Conservation (phyloP, 345 rosid species). For the Durio zibethinus region DNA sequence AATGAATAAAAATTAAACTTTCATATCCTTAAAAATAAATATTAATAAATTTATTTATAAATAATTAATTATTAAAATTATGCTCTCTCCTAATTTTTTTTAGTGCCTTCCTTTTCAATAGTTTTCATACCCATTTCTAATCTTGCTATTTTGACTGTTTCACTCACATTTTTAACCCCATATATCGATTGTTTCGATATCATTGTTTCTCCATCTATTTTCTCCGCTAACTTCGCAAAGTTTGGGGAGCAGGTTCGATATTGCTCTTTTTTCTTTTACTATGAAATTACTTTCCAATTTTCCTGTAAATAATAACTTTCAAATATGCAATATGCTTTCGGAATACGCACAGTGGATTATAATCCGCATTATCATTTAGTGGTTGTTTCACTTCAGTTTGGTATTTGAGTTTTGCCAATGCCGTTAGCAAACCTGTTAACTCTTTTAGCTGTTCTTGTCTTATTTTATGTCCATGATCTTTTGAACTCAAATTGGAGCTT, state of each 20-base stretch:
- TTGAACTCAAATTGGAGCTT: not conserved
- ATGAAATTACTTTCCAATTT: too few relatives aligned
- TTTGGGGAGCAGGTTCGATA: constrained; percentile 79
- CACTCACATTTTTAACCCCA: too few relatives aligned
- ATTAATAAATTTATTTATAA: too few relatives aligned
- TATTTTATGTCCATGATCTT: not conserved
- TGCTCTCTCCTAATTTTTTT: too few relatives aligned
- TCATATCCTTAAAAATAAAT: too few relatives aligned
- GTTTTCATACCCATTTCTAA: too few relatives aligned
- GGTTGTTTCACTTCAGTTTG: too few relatives aligned
- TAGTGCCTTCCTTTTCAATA: too few relatives aligned
- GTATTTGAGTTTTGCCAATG: constrained; percentile 1
- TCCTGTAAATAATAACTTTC: not conserved
- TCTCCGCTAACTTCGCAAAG: constrained; percentile 88
- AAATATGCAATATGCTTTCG: not conserved
- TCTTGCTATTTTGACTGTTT: too few relatives aligned
- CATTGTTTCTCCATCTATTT: constrained; percentile 91
- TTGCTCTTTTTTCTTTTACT: constrained; percentile 5
- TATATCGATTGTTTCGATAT: too few relatives aligned
- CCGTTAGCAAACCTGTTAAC: not conserved
- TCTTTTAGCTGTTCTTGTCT: not conserved
- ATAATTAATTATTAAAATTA: too few relatives aligned
- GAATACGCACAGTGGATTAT: not conserved
- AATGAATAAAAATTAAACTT: too few relatives aligned
- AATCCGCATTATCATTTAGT: constrained; percentile 5